Evolutionary conservation across 441 rosid species (phyloP), one percentile per base, ranked within the genome.

Genomic region (Sinapis alba): DNA sequence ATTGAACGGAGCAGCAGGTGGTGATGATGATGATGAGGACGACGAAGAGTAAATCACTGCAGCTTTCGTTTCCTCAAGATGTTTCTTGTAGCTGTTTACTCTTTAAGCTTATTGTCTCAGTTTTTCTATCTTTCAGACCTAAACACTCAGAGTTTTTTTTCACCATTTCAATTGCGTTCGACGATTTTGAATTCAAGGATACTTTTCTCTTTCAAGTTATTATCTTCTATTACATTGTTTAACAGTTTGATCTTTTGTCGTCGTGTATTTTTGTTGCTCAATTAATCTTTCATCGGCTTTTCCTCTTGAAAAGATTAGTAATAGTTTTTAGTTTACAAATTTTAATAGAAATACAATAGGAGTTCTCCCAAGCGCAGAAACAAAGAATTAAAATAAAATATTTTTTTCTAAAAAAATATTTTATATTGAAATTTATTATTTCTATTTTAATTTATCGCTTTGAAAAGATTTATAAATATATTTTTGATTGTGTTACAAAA

Each of bases 1-100:
- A 69, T 89, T 92, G 57, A 92, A 92, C 78, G 82, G 88, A 16
- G 56, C 56, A 0, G 91, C 90, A 5, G 92, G 75, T 20, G 96
- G 78, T 1, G 88, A 82, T 2, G 87, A 84, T 8, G 96, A 91
- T 4, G 94, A 92, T 70, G 80, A 76, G 30, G 80, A 76, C 0
- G 80, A 76, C 41, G 80, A 76, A 7, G 80, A 76, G 79, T 76
- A 65, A 57, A 69, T 12, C 78, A 60, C 27, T 32, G 28, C 53
- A 11, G 23, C 36, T 3, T 18, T 0, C 2, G 7, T 58, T 43
- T 13, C 34, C 41, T 74, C 21, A 2, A 53, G 6, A 12, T 60
- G 12, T 13, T 51, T 59, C 62, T 30, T 67, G 78, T 74, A 74
- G 72, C 13, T 74, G 60, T 26, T 64, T 47, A 50, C 47, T 16